A percentile compares a stretch with the other conserved stretches of the same genome.
Conservation (phyloP, 1,284 basidiomycete species). For the Heliocybe sulcata region DNA sequence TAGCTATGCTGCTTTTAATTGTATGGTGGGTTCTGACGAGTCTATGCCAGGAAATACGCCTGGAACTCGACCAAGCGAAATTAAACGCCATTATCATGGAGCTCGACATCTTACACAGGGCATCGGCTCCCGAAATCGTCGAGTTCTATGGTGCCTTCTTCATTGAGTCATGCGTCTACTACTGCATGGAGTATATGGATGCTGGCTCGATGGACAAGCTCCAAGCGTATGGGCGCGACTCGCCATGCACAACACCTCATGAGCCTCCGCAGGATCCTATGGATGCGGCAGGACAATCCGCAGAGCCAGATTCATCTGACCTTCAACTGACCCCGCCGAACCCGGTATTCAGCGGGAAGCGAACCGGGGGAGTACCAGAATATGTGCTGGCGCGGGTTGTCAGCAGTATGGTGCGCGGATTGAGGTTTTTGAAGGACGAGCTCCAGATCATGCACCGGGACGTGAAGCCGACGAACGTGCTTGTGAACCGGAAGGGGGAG, state of each 20-base stretch:
- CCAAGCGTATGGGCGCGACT: slow-evolving; percentile 27
- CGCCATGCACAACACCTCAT: background rate
- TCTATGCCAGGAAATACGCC: slow-evolving; percentile 80
- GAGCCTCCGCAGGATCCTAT: background rate
- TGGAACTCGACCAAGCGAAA: slow-evolving; percentile 94
- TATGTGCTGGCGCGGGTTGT: slow-evolving; percentile 84
- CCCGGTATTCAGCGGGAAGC: slow-evolving; percentile 17
- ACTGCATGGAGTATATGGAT: slow-evolving; percentile 99
- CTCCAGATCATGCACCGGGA: slow-evolving; percentile 97
- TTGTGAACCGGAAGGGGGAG: slow-evolving; percentile 84
- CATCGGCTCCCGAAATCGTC: slow-evolving; percentile 86
- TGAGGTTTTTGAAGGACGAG: slow-evolving; percentile 94
- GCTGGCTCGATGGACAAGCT: slow-evolving; percentile 91
- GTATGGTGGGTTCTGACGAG: slow-evolving; percentile 8
- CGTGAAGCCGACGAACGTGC: slow-evolving; percentile 96
- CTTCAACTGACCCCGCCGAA: slow-evolving; percentile 20
- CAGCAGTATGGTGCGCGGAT: slow-evolving; percentile 78
- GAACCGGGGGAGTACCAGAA: slow-evolving; percentile 63
- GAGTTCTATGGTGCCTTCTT: slow-evolving; percentile 99
- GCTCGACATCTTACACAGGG: slow-evolving; percentile 94
- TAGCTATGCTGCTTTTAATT: slow-evolving; percentile 21
- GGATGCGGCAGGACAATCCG: background rate
- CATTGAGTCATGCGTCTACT: slow-evolving; percentile 97
- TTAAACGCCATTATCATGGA: slow-evolving; percentile 98
- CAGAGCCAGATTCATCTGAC: slow-evolving; percentile 16